These are phyloP conservation scores for Stipa capillata DNA, from an alignment of 176 grass and related monocot genomes.

Conservation along the genomic window DNA sequence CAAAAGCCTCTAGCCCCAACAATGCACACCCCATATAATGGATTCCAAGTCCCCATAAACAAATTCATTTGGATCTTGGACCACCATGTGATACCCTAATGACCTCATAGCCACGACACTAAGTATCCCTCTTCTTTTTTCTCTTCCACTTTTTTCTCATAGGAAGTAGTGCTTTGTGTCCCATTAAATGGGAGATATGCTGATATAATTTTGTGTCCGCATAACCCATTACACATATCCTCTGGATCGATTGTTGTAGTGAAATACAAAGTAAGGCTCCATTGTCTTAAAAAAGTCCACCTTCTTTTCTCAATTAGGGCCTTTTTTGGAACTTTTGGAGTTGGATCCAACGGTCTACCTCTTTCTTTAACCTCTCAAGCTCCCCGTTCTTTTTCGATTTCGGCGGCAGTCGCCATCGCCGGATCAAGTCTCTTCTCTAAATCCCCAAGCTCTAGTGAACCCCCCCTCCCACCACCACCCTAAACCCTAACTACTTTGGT, in stretches of 20 bases:
- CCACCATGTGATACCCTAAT: slow-evolving; percentile 9
- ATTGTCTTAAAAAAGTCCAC: too few species aligned
- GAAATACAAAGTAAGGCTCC: neutral
- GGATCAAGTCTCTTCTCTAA: too few species aligned
- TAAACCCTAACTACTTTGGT: too few species aligned
- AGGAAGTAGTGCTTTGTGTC: neutral
- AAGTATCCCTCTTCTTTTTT: neutral
- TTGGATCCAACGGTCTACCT: too few species aligned
- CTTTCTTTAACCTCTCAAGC: too few species aligned
- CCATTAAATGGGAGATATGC: neutral
- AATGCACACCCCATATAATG: neutral
- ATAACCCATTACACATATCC: neutral
- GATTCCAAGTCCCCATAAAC: slow-evolving; percentile 10
- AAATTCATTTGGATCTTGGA: slow-evolving; percentile 9
- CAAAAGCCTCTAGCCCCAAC: neutral
- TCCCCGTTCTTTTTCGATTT: too few species aligned
- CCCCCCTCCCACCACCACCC: too few species aligned
- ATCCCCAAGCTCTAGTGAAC: too few species aligned
- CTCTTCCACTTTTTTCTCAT: neutral
- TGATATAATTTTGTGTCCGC: neutral
- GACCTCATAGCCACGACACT: neutral
- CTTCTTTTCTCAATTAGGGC: too few species aligned
- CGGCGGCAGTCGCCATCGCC: too few species aligned
- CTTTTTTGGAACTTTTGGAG: too few species aligned
- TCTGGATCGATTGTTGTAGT: neutral